A percentile compares a stretch with the other conserved stretches of the same genome.
These are phyloP conservation scores for Phytophthora cryptogea DNA, from an alignment of 352 stramenopile species.

Conservation along the genomic window DNA sequence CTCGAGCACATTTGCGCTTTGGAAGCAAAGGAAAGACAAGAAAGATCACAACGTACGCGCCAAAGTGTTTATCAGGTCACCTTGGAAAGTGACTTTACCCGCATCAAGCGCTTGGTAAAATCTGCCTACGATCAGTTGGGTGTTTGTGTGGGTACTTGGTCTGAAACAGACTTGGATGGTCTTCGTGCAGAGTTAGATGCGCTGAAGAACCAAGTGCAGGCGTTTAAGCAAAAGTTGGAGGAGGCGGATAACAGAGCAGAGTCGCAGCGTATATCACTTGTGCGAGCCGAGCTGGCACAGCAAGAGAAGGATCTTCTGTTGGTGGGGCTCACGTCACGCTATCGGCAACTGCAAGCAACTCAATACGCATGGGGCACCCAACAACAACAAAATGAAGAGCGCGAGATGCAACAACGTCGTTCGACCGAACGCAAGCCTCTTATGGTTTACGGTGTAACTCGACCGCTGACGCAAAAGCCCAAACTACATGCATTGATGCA, in stretches of 20 bases:
- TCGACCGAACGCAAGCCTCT: constrained; percentile 33
- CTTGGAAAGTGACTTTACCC: constrained; percentile 28
- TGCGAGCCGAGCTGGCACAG: constrained; percentile 44
- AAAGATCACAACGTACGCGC: constrained; percentile 8
- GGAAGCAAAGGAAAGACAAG: constrained; percentile 24
- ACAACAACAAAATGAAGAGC: constrained; percentile 2
- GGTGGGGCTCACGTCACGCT: constrained; percentile 50
- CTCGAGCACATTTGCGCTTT: constrained; percentile 53
- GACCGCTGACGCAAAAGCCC: constrained; percentile 47
- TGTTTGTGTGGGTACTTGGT: constrained; percentile 55
- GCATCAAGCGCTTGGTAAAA: constrained; percentile 32
- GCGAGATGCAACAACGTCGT: constrained; percentile 4
- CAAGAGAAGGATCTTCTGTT: constrained; percentile 68
- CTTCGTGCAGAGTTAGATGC: constrained; percentile 31
- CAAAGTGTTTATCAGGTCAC: constrained; percentile 4
- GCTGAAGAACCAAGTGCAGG: constrained; percentile 19
- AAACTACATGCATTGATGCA: constrained; percentile 28
- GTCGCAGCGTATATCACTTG: constrained; percentile 42
- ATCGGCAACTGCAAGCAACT: constrained; percentile 37
- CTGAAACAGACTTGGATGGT: constrained; percentile 49
- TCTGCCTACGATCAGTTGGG: constrained; percentile 55
- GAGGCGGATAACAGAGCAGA: constrained; percentile 25
- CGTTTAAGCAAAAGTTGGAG: constrained; percentile 18
- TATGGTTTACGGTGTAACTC: constrained; percentile 56
- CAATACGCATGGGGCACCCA: constrained; percentile 21